Base-by-base conservation (phyloP, 148 eudicot species). In the Salicornia ramosissima region DNA sequence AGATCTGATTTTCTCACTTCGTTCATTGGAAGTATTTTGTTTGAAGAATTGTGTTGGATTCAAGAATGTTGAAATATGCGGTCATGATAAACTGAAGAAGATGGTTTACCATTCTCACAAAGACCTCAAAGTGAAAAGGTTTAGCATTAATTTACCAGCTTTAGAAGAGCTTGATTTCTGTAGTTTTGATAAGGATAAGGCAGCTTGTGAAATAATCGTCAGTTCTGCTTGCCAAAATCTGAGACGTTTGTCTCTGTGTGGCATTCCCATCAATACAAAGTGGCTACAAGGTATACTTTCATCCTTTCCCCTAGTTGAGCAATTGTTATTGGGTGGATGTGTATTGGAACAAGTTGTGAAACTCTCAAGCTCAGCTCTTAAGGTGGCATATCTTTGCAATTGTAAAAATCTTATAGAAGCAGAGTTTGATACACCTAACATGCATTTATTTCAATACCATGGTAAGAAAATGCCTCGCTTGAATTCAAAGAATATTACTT, bases 231-330 rank as follows among this genome's bases (percentile, higher is more conserved):
- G 71, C 65, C 71, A 51, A 45, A 66, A 65, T 31, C 57, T 73
- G 34, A 73, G 65, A 31, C 46, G 64, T 31, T 73, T 73, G 65
- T 73, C 76, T 55, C 22, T 73, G 55, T 42, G 19, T 11, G 55
- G 76, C 49, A 45, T 55, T 54, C 39, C 61, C 55, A 56, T 73
- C 5, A 45, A 56, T 65, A 53, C 42, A 30, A 45, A 45, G 15
- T 53, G 33, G 50, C 47, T 73, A 61, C 53, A 47, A 28, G 21
- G 21, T 7, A 65, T 66, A 39, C 24, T 66, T 54, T 1, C 54
- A 14, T 66, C 76, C 55, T 73, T 73, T 57, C 76, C 76, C 26
- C 19, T 29, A 30, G 65, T 73, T 43, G 76, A 73, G 71, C 34
- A n/a, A 43, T 46, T 73, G 71, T 54, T 4, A 40, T 26, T 73